These are phyloP conservation scores for Gilbertella persicaria DNA, from an alignment of 371 early-diverging fungal genomes.

Conservation along the genomic window DNA sequence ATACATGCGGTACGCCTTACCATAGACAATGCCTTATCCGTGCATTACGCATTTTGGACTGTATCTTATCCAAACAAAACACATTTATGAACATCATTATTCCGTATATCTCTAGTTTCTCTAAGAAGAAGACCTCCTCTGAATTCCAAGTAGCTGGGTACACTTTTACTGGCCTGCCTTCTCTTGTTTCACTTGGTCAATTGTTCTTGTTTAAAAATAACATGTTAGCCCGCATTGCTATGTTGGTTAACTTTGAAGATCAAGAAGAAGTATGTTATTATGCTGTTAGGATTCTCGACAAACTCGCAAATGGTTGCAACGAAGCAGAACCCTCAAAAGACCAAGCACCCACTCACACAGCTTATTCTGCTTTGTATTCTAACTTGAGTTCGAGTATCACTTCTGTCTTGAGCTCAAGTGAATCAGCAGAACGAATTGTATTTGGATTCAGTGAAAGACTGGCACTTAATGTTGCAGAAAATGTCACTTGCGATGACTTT, in stretches of 20 bases:
- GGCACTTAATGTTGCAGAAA: constrained; percentile 59
- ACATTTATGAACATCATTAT: constrained; percentile 70
- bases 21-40: constrained; percentile 46
- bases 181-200: constrained; percentile 77
- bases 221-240: constrained; percentile 71
- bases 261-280: constrained; percentile 75
- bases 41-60: constrained; percentile 67
- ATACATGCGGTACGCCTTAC: constrained; percentile 20
- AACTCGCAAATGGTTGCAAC: constrained; percentile 66
- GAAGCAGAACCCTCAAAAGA: background rate
- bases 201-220: constrained; percentile 69
- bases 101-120: constrained; percentile 47
- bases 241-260: constrained; percentile 62
- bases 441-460: constrained; percentile 80
- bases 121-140: constrained; percentile 28
- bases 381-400: constrained; percentile 69
- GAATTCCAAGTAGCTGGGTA: constrained; percentile 31
- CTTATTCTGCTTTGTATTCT: background rate
- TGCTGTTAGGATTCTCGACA: constrained; percentile 71
- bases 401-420: constrained; percentile 62
- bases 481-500: constrained; percentile 42
- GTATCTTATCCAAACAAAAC: constrained; percentile 67
- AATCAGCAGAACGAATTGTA: constrained; percentile 66
- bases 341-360: background rate
- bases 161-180: constrained; percentile 34